Percentiles rank a stretch among this genome's conserved stretches.
Conservation (phyloP, 2,329 filamentous ascomycete species). For the Arthrobotrys sphaeroides region DNA sequence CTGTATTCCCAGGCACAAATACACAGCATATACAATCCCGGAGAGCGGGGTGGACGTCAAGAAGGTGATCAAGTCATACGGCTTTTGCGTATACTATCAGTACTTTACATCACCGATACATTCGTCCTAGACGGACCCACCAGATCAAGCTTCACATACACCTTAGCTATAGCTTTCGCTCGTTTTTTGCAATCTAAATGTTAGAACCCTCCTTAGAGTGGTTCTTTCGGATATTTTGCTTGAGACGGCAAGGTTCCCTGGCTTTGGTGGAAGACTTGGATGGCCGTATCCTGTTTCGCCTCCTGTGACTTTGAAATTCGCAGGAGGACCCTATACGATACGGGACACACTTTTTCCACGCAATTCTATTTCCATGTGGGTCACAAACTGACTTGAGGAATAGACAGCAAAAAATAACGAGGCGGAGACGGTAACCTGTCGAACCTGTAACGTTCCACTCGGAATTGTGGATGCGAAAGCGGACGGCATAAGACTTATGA, state of each 20-base stretch:
- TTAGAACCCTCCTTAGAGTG: conserved; percentile 30
- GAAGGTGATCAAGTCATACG: conserved; percentile 54
- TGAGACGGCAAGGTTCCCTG: conserved; percentile 8
- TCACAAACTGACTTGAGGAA: conserved; percentile 12
- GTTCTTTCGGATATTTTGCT: conserved; percentile 15
- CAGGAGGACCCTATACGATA: conserved; percentile 59
- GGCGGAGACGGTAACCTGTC: conserved; percentile 29
- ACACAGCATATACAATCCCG: background rate
- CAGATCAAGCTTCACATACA: conserved; percentile 38
- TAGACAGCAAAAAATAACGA: conserved; percentile 34
- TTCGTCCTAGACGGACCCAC: conserved; percentile 50
- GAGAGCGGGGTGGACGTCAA: conserved; percentile 42
- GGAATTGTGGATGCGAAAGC: conserved; percentile 47
- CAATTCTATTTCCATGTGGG: background rate
- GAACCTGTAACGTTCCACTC: conserved; percentile 27
- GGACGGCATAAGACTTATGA: conserved; percentile 47
- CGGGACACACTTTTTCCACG: conserved; percentile 33
- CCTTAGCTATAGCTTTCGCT: conserved; percentile 15
- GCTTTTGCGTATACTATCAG: conserved; percentile 23
- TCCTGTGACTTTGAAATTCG: conserved; percentile 50
- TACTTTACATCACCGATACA: conserved; percentile 54
- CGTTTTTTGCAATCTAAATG: conserved; percentile 9
- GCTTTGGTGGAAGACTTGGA: conserved; percentile 34
- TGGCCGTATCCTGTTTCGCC: conserved; percentile 52
- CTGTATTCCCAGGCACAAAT: conserved; percentile 55